These are phyloP conservation scores for Penicillium sp. DNA, from an alignment of 2,329 filamentous ascomycete genomes.

Conservation along the genomic window DNA sequence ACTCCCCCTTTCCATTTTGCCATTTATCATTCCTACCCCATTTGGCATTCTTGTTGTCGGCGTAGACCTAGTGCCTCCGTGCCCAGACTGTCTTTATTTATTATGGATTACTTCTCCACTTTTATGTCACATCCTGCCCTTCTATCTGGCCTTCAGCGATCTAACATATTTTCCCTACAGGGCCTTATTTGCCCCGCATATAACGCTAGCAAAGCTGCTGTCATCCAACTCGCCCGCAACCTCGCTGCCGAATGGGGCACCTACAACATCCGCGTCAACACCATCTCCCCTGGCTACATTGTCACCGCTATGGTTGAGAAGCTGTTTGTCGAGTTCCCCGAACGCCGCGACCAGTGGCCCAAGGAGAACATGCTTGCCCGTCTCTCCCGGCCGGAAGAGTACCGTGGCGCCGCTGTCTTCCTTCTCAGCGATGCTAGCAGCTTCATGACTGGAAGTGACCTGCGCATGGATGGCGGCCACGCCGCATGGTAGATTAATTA, in stretches of 20 bases:
- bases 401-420: constrained; percentile 49
- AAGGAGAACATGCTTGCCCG: constrained; percentile 75
- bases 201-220: constrained; percentile 43
- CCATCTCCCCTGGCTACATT: constrained; percentile 42
- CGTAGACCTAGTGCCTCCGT: neutral
- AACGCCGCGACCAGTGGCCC: constrained; percentile 71
- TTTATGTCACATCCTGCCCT: neutral
- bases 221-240: constrained; percentile 41
- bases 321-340: constrained; percentile 55
- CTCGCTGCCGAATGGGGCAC: constrained; percentile 43
- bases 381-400: constrained; percentile 59
- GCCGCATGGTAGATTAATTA: constrained; percentile 42
- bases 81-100: neutral
- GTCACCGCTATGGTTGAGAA: constrained; percentile 41
- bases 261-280: constrained; percentile 44
- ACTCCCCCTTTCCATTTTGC: neutral
- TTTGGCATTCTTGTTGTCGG: neutral
- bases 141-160: neutral
- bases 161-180: constrained; percentile 19
- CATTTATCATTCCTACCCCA: neutral
- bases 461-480: constrained; percentile 49
- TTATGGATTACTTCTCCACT: neutral
- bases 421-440: constrained; percentile 43
- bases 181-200: constrained; percentile 43
- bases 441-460: constrained; percentile 50